A percentile compares a stretch with the other conserved stretches of the same genome.
These are phyloP conservation scores for Phycomyces blakesleeanus DNA, from an alignment of 192 early-diverging fungal species.

Conservation along the genomic window DNA sequence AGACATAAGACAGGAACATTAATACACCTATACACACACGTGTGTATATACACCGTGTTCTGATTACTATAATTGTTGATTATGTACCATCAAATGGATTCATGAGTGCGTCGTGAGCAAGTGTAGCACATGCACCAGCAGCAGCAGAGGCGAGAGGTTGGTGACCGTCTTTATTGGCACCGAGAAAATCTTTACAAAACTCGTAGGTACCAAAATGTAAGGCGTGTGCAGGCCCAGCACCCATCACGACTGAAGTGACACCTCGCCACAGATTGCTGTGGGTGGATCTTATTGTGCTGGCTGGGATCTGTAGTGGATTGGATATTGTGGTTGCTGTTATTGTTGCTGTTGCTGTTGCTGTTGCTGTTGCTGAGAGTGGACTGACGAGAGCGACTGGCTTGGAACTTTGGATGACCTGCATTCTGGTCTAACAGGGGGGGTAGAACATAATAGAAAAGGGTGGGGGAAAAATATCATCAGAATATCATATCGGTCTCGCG, in stretches of 20 bases:
- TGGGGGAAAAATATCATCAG: constrained; percentile 4
- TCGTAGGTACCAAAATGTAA: constrained; percentile 95
- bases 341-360: too few species aligned
- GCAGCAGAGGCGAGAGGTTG: constrained; percentile 63
- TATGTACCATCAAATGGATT: constrained; percentile 96
- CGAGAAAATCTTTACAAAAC: constrained; percentile 76
- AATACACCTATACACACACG: not conserved
- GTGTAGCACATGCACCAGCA: constrained; percentile 85
- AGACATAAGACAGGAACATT: not conserved
- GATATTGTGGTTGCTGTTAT: too few species aligned
- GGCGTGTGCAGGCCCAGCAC: constrained; percentile 93
- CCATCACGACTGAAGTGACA: constrained; percentile 87
- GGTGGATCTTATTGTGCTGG: not conserved
- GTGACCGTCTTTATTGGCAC: constrained; percentile 49
- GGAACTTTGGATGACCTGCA: constrained; percentile 78
- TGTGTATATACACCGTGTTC: not conserved
- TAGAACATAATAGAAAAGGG: constrained; percentile 5
- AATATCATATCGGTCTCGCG: constrained; percentile 5
- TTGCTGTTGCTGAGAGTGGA: constrained; percentile 11
- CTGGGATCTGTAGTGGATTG: constrained; percentile 1
- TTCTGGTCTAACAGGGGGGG: constrained; percentile 65
- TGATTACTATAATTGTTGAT: constrained; percentile 13
- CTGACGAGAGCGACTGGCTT: constrained; percentile 63
- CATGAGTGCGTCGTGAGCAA: constrained; percentile 85
- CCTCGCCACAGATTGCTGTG: constrained; percentile 81